Evolutionary conservation across 371 early-diverging fungal species (phyloP), one percentile per base, ranked within the genome.

Genomic region (Smittium culicis): DNA sequence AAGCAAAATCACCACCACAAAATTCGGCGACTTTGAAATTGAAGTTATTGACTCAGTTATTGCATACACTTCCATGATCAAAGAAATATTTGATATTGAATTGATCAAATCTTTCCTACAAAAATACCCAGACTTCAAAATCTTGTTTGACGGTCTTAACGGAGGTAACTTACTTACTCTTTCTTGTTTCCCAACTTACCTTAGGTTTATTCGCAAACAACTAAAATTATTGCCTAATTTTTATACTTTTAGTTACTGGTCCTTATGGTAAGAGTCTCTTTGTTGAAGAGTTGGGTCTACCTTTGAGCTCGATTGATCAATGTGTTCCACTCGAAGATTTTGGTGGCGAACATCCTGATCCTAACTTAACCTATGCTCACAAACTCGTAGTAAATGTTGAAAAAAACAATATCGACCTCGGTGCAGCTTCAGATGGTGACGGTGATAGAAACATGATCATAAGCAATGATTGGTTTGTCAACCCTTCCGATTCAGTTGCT

Each of bases 391-490:
- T 90, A 69, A 85, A 89, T 17, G 96, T 96, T 20, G 82, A 84
- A 67, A 80, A 79, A 74, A 88, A 91, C 70, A 76, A 78, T 55
- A 83, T 92, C 66, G 81, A 82, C 66, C 92, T 98, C 74, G 98
- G 95, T 63, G 96, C 96, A 32, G 98, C 98, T 1, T 92, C 91
- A 0, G 96, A 93, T 77, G 90, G 89, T 71, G 92, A 90, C 77
- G 91, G 93, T 72, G 91, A 90, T 71, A 90, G 96, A 73, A 96
- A 97, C 82, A 95, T 97, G 98, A 90, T 97, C 58, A 89, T 96
- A 71, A 88, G 90, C 72, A 88, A 88, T 68, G 82, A 85, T 64
- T 86, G 91, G 60, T 98, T 98, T 75, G 96, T 98, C 31, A 96
- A 90, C 35, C 98, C 98, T 1, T 92, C 91, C 24, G 98, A 98